phyloP scores from a whole-genome alignment of 176 grass and related monocot species.

The Carex pumila region DNA sequence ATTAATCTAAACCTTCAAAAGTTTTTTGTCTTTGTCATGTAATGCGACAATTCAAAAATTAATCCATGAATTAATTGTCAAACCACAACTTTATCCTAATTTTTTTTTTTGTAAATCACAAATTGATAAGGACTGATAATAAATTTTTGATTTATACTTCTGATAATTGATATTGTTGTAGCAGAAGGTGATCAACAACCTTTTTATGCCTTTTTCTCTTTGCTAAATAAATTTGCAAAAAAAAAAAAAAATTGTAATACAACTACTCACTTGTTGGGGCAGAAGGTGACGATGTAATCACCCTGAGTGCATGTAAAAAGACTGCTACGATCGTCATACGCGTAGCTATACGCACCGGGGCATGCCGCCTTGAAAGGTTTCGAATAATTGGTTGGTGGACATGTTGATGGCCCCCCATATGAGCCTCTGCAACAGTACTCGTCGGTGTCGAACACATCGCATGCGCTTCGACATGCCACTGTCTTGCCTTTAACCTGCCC shows the following conservation, averaged over 20 bases:
- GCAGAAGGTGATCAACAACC: neutral
- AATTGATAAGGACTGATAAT: neutral
- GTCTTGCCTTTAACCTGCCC: conserved; percentile 18
- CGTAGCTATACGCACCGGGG: conserved; percentile 77
- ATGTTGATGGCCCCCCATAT: conserved; percentile 39
- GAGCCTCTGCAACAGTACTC: conserved; percentile 68
- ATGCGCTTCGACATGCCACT: conserved; percentile 81
- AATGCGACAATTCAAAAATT: neutral
- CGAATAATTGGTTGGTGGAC: conserved; percentile 67
- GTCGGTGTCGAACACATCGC: conserved; percentile 76
- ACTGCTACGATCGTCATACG: conserved; percentile 79
- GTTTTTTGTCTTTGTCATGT: neutral
- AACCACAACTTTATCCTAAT: neutral
- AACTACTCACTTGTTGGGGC: conserved; percentile 42
- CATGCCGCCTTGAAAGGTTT: conserved; percentile 67
- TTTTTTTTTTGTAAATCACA: neutral
- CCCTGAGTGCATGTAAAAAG: conserved; percentile 52
- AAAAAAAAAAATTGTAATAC: neutral
- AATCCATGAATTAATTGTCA: neutral
- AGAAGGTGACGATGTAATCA: conserved; percentile 70
- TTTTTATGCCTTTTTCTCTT: neutral
- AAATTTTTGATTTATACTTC: neutral
- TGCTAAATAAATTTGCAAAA: neutral
- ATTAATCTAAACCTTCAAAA: neutral
- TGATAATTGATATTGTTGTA: neutral